Evolutionary conservation across 345 rosid genomes (phyloP).

Genomic region (Heritiera littoralis): DNA sequence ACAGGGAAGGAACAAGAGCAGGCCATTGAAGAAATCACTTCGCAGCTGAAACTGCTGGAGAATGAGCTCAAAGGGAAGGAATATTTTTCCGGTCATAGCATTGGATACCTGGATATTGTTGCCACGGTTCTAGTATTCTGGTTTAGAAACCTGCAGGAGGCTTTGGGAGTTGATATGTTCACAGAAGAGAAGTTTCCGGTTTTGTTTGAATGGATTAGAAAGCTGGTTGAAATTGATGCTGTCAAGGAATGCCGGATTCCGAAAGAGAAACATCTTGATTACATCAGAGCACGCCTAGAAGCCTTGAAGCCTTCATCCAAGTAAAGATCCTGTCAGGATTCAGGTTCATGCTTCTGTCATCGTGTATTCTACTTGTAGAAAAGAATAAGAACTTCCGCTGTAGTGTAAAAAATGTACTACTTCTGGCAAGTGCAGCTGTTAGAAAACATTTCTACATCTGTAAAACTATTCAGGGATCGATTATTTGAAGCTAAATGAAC

Average conservation of each 20-base stretch:
- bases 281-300: neutral
- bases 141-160: constrained; percentile 20
- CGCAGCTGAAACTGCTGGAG: constrained; percentile 28
- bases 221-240: constrained; percentile 6
- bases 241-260: constrained; percentile 29
- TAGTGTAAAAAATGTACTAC: neutral
- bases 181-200: constrained; percentile 21
- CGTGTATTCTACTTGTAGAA: neutral
- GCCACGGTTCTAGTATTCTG: constrained; percentile 11
- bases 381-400: neutral
- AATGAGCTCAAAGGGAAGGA: constrained; percentile 25
- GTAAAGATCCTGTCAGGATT: neutral
- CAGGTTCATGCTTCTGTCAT: neutral
- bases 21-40: constrained; percentile 22
- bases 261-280: constrained; percentile 22
- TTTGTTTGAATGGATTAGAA: constrained; percentile 29
- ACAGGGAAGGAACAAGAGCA: constrained; percentile 19
- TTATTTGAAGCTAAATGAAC: neutral
- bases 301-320: neutral
- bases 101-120: constrained; percentile 29
- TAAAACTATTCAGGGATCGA: neutral
- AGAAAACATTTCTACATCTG: neutral
- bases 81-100: constrained; percentile 24
- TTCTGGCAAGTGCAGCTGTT: neutral
- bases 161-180: neutral